Evolutionary conservation across 148 eudicot species (phyloP), one percentile per base, ranked within the genome.

Genomic region (Rhododendron molle): DNA sequence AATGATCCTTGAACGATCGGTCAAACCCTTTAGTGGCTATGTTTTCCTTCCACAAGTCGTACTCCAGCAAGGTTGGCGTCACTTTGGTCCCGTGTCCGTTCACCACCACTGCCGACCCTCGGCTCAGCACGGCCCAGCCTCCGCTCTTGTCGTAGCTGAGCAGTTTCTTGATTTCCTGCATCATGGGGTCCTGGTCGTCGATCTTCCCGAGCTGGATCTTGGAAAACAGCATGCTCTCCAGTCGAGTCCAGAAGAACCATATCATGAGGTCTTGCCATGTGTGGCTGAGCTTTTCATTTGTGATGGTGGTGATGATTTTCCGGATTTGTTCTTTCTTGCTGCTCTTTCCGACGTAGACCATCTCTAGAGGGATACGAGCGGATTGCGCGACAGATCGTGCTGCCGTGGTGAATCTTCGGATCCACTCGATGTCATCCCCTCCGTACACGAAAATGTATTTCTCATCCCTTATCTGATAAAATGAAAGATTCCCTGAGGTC

Each of bases 201-300:
- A 82, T 84, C 15, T 36, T 81, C 0, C 85, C 88, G 0, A 93
- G 87, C 80, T 91, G 92, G 34, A 93, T 89, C 89, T 93, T 93
- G 23, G 96, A 93, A 80, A 52, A 86, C 78, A 93, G 80, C 96
- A 93, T 93, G 91, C 96, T 93, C 79, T 93, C 92, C 6, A 93
- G 82, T 34, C 96, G 83, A 1, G 92, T 89, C 96, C 96, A 93
- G 81, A 92, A 93, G 86, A 86, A 93, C 94, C 93, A 91, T 5
- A 92, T 89, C 82, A 84, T 82, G 28, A 89, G 84, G 28, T 93
- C 94, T 32, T 86, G 84, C 92, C 93, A 91, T 79, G 92, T 87
- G 80, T 90, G 83, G 85, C 96, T 88, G 43, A 90, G 85, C 23
- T 86, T 89, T 20, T 94, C 92, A 0, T 73, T 18, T 0, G 30